Evolutionary conservation across 2,329 filamentous ascomycete genomes (phyloP).

Genomic region (Sarocladium brachiariae): DNA sequence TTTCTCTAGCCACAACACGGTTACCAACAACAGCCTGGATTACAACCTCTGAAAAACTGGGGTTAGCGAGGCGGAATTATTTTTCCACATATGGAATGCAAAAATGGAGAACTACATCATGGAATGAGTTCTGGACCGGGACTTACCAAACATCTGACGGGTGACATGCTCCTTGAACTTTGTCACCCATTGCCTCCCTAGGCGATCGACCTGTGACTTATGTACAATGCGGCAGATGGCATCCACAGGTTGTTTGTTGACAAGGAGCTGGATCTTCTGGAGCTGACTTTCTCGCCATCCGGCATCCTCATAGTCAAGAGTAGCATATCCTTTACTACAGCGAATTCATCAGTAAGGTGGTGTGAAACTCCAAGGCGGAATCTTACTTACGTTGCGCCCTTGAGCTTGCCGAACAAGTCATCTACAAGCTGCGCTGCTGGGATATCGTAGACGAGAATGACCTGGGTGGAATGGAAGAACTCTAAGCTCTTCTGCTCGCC

Average conservation of each 20-base stretch:
- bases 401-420: conserved; percentile 95
- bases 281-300: conserved; percentile 77
- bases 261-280: conserved; percentile 83
- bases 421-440: conserved; percentile 88
- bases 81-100: too few species aligned
- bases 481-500: conserved; percentile 82
- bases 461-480: conserved; percentile 87
- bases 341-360: background rate
- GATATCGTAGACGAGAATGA: conserved; percentile 88
- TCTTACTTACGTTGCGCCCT: conserved; percentile 60
- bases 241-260: conserved; percentile 90
- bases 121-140: too few species aligned
- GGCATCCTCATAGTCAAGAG: conserved; percentile 92
- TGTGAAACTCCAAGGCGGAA: too few species aligned
- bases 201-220: conserved; percentile 67
- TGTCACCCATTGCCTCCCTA: conserved; percentile 81
- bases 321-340: conserved; percentile 76
- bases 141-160: conserved; percentile 75
- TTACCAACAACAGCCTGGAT: conserved; percentile 86
- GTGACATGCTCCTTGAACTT: conserved; percentile 98
- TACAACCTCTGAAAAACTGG: conserved; percentile 57
- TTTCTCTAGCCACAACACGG: conserved; percentile 82
- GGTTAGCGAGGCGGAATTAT: conserved; percentile 4
- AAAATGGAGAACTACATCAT: too few species aligned
- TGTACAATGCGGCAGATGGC: conserved; percentile 91